Evolutionary conservation across 768 basidiomycete genomes (phyloP), one percentile per base, ranked within the genome.

Genomic region (Amanita muscaria): DNA sequence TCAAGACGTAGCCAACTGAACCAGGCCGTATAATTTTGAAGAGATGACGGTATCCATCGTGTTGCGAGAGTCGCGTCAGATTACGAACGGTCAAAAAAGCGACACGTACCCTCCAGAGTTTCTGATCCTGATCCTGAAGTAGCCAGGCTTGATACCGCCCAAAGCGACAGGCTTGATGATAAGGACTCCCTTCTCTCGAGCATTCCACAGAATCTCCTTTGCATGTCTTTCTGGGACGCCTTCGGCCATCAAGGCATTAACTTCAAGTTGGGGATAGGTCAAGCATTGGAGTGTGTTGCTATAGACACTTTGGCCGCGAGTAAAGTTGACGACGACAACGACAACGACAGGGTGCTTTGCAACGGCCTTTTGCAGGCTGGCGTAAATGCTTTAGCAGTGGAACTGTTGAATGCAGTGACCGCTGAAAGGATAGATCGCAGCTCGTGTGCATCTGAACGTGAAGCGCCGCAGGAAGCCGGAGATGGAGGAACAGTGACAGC

Each of bases 1-100:
- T 99, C 65, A 91, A 96, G 61, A 99, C 94, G 66, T 98, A 99
- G 59, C 93, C 94, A 56, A 99, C 88, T 10, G 92, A 91, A 46
- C 94, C 94, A 21, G 92, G 72, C 58, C 93, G 79, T 97, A 99
- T 51, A 99, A 85, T 74, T 97, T 99, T 51, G 91, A 94, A 5
- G 93, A 72, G 60, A 97, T 96, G 70, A 98, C 92, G 75, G 97
- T 99, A 74, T 99, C 94, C 93, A 97, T 96, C 94, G 97, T 98
- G 59, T 89, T 84, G 49, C 16, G 44, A 42, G 21, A 11, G 40
- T 46, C 16, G 52, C 41, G 52, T 10, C 47, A 45, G 37, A 32
- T 18, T 44, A 30, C 39, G 40, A 42, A 22, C 4, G 36, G 22
- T 19, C 27, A 29, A 19, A 24, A 8, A 5, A 8, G 21, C 12